Base-by-base conservation (phyloP, 2,329 filamentous ascomycete genomes). In the Shiraia bambusicola region DNA sequence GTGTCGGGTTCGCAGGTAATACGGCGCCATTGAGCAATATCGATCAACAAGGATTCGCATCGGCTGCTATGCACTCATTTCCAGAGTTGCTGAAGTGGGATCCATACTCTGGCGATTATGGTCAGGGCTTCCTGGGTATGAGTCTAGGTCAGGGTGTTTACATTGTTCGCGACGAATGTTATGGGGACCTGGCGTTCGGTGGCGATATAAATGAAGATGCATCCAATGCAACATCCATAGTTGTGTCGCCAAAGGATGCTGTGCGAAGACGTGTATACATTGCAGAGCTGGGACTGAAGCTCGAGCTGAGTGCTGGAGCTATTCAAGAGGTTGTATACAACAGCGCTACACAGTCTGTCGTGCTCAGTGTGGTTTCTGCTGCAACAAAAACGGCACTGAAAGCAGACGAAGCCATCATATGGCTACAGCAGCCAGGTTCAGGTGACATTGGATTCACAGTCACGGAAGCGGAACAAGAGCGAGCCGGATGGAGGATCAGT, bases 41-140 rank as follows among this genome's bases (percentile, higher is more conserved):
- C 52, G 72, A 79, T 45, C 49, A 69, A 14, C 76, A 75, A 1
- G 80, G 79, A 0, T 82, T 78, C 43, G 75, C 74, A 0, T 71
- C 75, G 8, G 75, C 76, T 1, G 76, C 76, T 0, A 82, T 83
- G 56, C 79, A 83, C 57, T 77, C 76, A 0, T 81, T 69, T 54
- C 78, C 80, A 0, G 74, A 81, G 26, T 75, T 76, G 0, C 63
- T 82, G 22, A 68, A 66, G 15, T 82, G 80, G 76, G 80, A 83
- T 49, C 72, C 70, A 0, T 79, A 77, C 47, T 76, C 71, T 7
- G 78, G 79, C 1, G 80, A 83, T 55, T 82, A 82, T 41, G 80
- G 80, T 0, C 74, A 72, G 0, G 76, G 73, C 2, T 79, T 82
- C 43, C 42, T 81, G 0, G 80, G 78, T 0, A 60, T 78, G 31